phyloP scores from a whole-genome alignment of 176 grass and related monocot species.

The Eremochloa ophiuroides region DNA sequence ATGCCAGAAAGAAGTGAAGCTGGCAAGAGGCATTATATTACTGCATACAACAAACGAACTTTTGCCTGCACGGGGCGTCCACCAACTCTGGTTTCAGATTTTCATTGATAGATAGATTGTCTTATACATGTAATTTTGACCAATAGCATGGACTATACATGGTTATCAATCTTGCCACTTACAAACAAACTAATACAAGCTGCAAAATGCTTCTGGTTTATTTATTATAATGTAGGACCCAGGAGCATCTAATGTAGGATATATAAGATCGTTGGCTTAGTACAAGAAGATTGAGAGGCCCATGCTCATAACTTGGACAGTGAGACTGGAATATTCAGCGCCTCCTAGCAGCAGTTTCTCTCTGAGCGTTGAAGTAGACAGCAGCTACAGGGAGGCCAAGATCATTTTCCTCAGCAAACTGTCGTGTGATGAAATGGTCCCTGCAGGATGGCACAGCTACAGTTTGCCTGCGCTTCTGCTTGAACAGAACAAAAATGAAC shows the following conservation, averaged over 20 bases:
- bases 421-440: constrained; percentile 74
- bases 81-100: background rate
- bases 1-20: constrained; percentile 10
- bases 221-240: constrained; percentile 8
- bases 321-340: constrained; percentile 33
- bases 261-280: background rate
- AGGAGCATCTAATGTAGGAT: constrained; percentile 2
- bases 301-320: constrained; percentile 13
- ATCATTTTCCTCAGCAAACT: constrained; percentile 71
- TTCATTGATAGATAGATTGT: background rate
- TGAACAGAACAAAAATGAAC: constrained; percentile 92
- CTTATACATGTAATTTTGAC: background rate
- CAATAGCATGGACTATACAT: constrained; percentile 17
- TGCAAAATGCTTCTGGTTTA: constrained; percentile 41
- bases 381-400: constrained; percentile 80
- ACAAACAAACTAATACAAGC: constrained; percentile 27
- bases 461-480: constrained; percentile 59
- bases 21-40: constrained; percentile 3
- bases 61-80: constrained; percentile 11
- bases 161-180: background rate
- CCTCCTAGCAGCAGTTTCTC: constrained; percentile 81
- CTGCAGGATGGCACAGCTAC: constrained; percentile 42
- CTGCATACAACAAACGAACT: background rate
- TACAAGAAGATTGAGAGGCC: background rate
- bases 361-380: constrained; percentile 88